Base-by-base conservation (phyloP, 2,329 filamentous ascomycete species). In the Teratosphaeria viscida region DNA sequence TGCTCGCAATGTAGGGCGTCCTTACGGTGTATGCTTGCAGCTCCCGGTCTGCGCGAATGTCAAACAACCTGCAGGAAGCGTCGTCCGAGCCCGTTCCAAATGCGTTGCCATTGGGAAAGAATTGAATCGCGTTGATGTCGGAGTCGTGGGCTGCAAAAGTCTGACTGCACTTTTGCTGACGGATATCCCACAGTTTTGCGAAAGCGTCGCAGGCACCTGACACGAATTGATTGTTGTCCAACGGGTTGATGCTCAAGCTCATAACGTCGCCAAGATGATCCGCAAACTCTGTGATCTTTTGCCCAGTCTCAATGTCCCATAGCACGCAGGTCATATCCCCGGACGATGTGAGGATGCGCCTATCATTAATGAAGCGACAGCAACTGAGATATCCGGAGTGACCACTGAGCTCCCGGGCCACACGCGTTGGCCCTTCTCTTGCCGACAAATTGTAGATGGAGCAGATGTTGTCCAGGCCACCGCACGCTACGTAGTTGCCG, bases 241-340 rank as follows among this genome's bases (percentile, higher is more conserved):
- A 95, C 1, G 94, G 94, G 79, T 99, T 97, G 76, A 99, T 89
- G 82, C 92, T 97, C 78, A 97, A 91, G 81, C 92, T 97, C 94
- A 99, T 99, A 68, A 99, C 94, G 72, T 99, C 94, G 73, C 94
- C 94, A 11, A 99, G 82, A 74, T 99, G 94, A 77, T 99, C 94
- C 71, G 94, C 94, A 68, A 97, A 99, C 75, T 99, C 94, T 72
- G 92, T 95, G 52, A 96, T 89, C 79, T 96, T 96, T 66, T 92
- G 90, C 60, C 94, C 94, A 0, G 92, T 95, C 78, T 99, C 94
- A 65, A 99, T 92, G 79, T 99, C 94, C 94, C 94, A 99, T 72
- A 97, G 89, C 87, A 97, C 96, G 76, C 94, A 99, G 57, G 94
- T 99, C 94, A 99, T 99, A 74, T 99, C 94, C 64, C 94, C 94